Evolutionary conservation across 225 moss, liverwort and hornwort genomes (phyloP), one percentile per base, ranked within the genome.

Genomic region (Straminergon stramineum): DNA sequence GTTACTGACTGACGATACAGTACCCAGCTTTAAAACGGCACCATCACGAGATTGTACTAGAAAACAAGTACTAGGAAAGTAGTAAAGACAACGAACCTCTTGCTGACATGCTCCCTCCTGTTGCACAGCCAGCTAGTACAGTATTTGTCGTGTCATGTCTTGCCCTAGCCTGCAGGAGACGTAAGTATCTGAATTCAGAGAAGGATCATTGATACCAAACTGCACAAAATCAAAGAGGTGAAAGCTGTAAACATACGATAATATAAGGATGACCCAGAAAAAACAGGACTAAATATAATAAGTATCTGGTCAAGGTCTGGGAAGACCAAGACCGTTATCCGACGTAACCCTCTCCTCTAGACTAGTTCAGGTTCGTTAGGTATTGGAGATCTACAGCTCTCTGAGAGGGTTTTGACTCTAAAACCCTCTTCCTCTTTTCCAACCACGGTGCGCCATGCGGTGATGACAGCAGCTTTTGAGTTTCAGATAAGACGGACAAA

Each of bases 81-180:
- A 65, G 52, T 71, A 57, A 43, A 60, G 61, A 79, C 62, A 88
- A 87, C 89, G 67, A 92, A 96, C 97, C 97, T 96, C 96, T 97
- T 85, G 97, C 97, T 87, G 99, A 97, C 90, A 99, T 91, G 87
- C 93, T 92, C 79, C 97, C 99, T 79, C 99, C 97, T 65, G 99
- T 99, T 37, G 94, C 96, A 91, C 99, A 99, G 12, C 99, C 99
- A 89, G 99, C 99, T 64, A 97, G 87, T 24, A 97, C 95, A 68
- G 99, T 99, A 85, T 99, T 99, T 75, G 95, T 93, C 27, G 88
- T 63, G 91, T 99, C 99, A 85, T 99, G 99, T 86, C 91, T 97
- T 82, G 99, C 99, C 88, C 99, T 96, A 67, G 96, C 93, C 95
- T 97, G 95, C 91, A 93, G 27, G 58, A 84, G 51, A 89, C 15